Base-by-base conservation (phyloP, 257 asterid genomes). In the Nicotiana tomentosiformis region DNA sequence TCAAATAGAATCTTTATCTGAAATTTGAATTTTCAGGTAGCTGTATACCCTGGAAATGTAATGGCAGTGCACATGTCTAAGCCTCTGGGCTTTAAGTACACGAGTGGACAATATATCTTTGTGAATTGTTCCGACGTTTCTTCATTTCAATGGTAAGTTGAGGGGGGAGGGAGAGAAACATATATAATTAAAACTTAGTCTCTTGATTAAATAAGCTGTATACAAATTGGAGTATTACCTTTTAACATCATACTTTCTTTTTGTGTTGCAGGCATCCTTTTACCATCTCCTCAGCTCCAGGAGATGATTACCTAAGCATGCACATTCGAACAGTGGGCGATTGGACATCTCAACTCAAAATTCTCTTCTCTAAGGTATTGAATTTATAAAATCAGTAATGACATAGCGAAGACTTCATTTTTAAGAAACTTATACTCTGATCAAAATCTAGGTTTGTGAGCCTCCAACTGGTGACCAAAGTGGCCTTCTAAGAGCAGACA, bases 21-120 rank as follows among this genome's bases (percentile, higher is more conserved):
- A 43, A 30, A 2, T 66, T 56, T 56, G 17, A 29, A 29, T 35
- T 60, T 86, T 18, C 82, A 93, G 95, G 94, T 90, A 86, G 97
- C 93, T 1, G 91, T 93, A 26, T 91, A 91, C 77, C 96, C 96
- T 1, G 96, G 96, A 76, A 91, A 91, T 85, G 96, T 91, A 83
- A 85, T 93, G 78, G 72, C 95, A 4, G 87, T 93, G 72, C 91
- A 90, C 88, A 92, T 93, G 95, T 87, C 93, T 20, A 93, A 93
- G 87, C 97, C 97, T 2, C 93, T 87, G 76, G 93, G 93, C 72
- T 93, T 93, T 83, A 88, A 84, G 83, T 91, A 93, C 84, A 93
- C 90, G 67, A 93, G 96, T 81, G 97, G 97, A 10, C 96, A 91
- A 60, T 93, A 91, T 81, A 88, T 93, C 2, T 90, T 88, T 16